phyloP scores from a whole-genome alignment of 345 rosid genomes.

The Eucalyptus regnans region DNA sequence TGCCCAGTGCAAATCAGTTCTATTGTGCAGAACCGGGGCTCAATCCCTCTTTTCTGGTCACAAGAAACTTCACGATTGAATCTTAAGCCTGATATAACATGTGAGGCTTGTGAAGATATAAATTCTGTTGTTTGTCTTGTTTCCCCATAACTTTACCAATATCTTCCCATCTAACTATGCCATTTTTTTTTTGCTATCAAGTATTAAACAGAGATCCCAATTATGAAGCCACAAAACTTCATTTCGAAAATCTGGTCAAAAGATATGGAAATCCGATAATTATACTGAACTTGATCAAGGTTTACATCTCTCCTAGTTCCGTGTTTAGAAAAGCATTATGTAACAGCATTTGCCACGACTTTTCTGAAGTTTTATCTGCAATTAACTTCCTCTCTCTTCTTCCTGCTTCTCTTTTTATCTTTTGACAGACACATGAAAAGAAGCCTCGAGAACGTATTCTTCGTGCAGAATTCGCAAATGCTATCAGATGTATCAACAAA shows the following conservation, averaged over 20 bases:
- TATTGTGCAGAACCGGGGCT: slow-evolving; percentile 91
- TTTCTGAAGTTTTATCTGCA: not conserved
- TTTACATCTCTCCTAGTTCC: slow-evolving; percentile 2
- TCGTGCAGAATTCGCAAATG: slow-evolving; percentile 78
- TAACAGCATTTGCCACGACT: not conserved
- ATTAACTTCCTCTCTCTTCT: not conserved
- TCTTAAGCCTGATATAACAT: slow-evolving; percentile 78
- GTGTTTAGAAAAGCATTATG: not conserved
- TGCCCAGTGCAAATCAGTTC: slow-evolving; percentile 66
- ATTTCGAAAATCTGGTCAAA: slow-evolving; percentile 80
- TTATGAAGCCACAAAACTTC: slow-evolving; percentile 88
- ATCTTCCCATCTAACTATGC: not conserved
- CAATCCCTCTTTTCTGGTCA: slow-evolving; percentile 97
- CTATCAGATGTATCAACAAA: slow-evolving; percentile 65
- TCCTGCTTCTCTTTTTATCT: not conserved
- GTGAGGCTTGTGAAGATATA: slow-evolving; percentile 25
- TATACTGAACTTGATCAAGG: slow-evolving; percentile 89
- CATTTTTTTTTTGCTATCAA: slow-evolving; percentile 10
- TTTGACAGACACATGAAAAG: slow-evolving; percentile 69
- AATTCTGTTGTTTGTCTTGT: not conserved
- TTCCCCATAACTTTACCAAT: not conserved
- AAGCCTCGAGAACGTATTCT: slow-evolving; percentile 94
- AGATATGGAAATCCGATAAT: slow-evolving; percentile 96
- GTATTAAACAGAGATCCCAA: slow-evolving; percentile 73
- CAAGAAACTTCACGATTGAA: slow-evolving; percentile 95